Base-by-base conservation (phyloP, 1,284 basidiomycete genomes). In the Fomitopsis palustris region DNA sequence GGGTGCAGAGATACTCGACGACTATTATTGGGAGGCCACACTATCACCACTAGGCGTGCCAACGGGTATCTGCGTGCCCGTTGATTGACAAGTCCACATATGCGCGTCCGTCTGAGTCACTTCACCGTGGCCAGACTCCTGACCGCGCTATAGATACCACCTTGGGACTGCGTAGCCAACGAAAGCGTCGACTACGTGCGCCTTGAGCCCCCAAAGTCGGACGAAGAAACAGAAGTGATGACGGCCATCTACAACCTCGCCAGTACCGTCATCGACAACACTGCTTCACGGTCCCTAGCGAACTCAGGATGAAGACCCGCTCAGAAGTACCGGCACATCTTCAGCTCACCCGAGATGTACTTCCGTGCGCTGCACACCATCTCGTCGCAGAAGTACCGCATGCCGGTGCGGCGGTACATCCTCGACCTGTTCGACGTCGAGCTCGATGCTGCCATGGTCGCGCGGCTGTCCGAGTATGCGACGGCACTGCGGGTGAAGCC, bases 181-280 rank as follows among this genome's bases (percentile, higher is more conserved):
- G 74, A 78, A 19, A 76, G 81, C 38, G 79, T 75, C 53, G 73
- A 75, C 25, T 79, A 83, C 57, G 74, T 64, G 63, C 84, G 81
- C 7, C 72, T 92, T 21, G 77, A 86, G 59, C 85, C 88, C 7
- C 85, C 90, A 3, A 83, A 86, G 2, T 79, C 82, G 2, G 86
- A 89, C 57, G 77, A 86, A 43, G 95, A 98, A 68, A 80, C 87
- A n/a, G 92, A 96, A 65, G 89, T 96, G 35, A 83, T 96, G 67
- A 88, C 88, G 4, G 89, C 93, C 9, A 92, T 99, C 53, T 90
- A 96, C 66, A 98, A 98, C 70, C 79, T 99, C 41, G 90, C 93
- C 51, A 99, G 99, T 69, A 94, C 96, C 25, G 95, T 99, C 55
- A 90, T 99, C 57, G 95, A 96, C 4, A 96, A 96, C 64, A 85